These are phyloP conservation scores for Geranium brycei DNA, from an alignment of 345 rosid species.

Conservation along the genomic window DNA sequence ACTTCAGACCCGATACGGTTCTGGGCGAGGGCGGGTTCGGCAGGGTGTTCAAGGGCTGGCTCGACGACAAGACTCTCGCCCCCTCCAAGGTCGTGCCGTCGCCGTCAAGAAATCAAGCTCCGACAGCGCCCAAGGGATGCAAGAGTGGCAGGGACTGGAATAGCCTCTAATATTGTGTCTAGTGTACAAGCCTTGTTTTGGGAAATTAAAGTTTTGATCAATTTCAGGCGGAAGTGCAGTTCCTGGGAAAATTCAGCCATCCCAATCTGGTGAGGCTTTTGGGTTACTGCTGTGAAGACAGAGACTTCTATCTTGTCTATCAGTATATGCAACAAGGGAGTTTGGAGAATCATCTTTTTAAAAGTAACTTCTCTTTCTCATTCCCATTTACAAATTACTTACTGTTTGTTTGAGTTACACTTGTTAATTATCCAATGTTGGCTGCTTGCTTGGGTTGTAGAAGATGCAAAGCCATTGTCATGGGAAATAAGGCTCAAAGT, in stretches of 20 bases:
- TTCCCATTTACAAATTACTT: too few species aligned
- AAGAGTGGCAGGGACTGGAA: slow-evolving; percentile 78
- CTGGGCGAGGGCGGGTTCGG: slow-evolving; percentile 94
- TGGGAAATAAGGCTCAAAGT: slow-evolving; percentile 56
- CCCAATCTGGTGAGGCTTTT: slow-evolving; percentile 70
- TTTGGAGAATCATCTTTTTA: slow-evolving; percentile 66
- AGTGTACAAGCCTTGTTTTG: too few species aligned
- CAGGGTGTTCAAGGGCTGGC: slow-evolving; percentile 77
- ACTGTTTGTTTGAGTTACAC: too few species aligned
- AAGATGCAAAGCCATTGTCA: slow-evolving; percentile 36
- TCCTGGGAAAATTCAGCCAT: slow-evolving; percentile 68
- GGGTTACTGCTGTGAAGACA: slow-evolving; percentile 78
- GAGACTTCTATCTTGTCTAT: slow-evolving; percentile 56
- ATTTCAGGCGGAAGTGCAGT: slow-evolving; percentile 61
- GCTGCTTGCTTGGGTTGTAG: slow-evolving; percentile 17
- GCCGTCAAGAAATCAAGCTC: slow-evolving; percentile 80
- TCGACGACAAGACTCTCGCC: slow-evolving; percentile 41
- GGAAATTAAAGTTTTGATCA: background rate
- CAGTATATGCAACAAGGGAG: slow-evolving; percentile 67
- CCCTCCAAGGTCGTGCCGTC: slow-evolving; percentile 55
- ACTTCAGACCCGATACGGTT: slow-evolving; percentile 56
- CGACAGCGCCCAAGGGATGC: slow-evolving; percentile 56
- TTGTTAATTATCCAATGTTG: too few species aligned
- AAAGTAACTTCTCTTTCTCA: slow-evolving; percentile 24
- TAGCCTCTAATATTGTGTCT: too few species aligned